Evolutionary conservation across 352 stramenopile genomes (phyloP).

Genomic region (Pythium apleroticum): DNA sequence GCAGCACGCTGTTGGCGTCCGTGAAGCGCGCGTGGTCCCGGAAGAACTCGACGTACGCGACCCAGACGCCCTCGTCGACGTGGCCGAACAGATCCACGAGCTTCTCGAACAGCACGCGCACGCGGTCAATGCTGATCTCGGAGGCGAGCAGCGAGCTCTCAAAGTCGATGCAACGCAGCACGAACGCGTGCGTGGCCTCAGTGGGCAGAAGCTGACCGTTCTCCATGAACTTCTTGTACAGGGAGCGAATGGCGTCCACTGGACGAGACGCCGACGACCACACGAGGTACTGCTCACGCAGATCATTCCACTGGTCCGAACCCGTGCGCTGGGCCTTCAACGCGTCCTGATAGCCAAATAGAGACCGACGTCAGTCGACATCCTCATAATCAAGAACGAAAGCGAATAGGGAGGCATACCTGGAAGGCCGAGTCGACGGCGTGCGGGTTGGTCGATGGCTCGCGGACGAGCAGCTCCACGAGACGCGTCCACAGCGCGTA

Average conservation of each 20-base stretch:
- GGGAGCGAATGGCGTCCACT: constrained; percentile 38
- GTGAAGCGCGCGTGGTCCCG: constrained; percentile 35
- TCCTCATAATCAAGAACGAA: background rate
- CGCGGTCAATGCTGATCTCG: constrained; percentile 37
- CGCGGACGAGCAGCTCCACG: constrained; percentile 52
- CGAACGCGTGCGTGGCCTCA: constrained; percentile 58
- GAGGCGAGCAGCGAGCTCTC: constrained; percentile 46
- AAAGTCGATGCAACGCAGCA: constrained; percentile 67
- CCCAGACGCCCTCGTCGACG: constrained; percentile 60
- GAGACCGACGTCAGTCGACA: background rate
- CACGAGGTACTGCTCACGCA: constrained; percentile 67
- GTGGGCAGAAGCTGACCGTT: constrained; percentile 65
- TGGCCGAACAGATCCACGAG: constrained; percentile 75
- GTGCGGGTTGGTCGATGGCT: constrained; percentile 10
- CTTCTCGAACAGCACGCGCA: constrained; percentile 80
- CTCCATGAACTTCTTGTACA: constrained; percentile 73
- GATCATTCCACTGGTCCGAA: constrained; percentile 49
- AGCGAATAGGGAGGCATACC: constrained; percentile 14
- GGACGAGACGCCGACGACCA: constrained; percentile 46
- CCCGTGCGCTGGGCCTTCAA: constrained; percentile 43
- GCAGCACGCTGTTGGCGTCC: constrained; percentile 68
- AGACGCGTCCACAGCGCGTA: constrained; percentile 51
- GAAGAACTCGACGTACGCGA: constrained; percentile 75
- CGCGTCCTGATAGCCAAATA: constrained; percentile 33
- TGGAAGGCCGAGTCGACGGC: constrained; percentile 54